A percentile compares a stretch with the other conserved stretches of the same genome.
Evolutionary conservation across 2,329 filamentous ascomycete genomes (phyloP).

Genomic region (Xylaria sp.): DNA sequence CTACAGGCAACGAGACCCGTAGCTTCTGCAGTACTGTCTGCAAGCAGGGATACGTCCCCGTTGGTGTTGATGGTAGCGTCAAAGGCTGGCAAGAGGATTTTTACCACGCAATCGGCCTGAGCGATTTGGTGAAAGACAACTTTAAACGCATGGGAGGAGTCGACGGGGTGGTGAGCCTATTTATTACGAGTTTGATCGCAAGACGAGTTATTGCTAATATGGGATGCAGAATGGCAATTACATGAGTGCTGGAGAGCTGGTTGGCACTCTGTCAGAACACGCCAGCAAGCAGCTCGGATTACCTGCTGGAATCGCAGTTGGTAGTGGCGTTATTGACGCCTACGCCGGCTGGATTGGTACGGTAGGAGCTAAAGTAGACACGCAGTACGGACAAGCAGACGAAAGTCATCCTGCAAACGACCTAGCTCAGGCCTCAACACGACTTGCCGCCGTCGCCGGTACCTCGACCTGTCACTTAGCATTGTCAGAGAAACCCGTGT

Average conservation of each 20-base stretch:
- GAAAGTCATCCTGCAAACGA: conserved; percentile 79
- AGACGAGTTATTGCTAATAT: conserved; percentile 34
- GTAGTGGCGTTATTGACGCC: conserved; percentile 96
- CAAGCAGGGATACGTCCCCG: conserved; percentile 95
- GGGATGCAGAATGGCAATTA: conserved; percentile 87
- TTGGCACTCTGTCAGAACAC: conserved; percentile 84
- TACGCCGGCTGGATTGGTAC: conserved; percentile 99
- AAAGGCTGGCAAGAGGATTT: conserved; percentile 99
- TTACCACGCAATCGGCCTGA: conserved; percentile 84
- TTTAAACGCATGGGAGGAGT: conserved; percentile 96
- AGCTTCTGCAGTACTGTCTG: conserved; percentile 97
- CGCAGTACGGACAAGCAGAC: conserved; percentile 74
- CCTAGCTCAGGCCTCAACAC: conserved; percentile 90
- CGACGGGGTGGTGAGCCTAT: conserved; percentile 85
- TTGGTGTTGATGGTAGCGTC: conserved; percentile 96
- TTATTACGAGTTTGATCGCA: conserved; percentile 38
- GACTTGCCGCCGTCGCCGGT: conserved; percentile 91
- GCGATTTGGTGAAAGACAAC: conserved; percentile 82
- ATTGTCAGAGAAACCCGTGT: conserved; percentile 92
- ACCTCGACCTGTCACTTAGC: conserved; percentile 98
- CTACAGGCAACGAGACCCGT: conserved; percentile 88
- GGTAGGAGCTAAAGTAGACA: conserved; percentile 93
- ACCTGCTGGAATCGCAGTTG: conserved; percentile 86
- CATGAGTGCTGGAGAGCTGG: conserved; percentile 89
- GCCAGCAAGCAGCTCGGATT: conserved; percentile 87